Evolutionary conservation across 768 basidiomycete species (phyloP).

Genomic region (Leucocoprinus birnbaumii): DNA sequence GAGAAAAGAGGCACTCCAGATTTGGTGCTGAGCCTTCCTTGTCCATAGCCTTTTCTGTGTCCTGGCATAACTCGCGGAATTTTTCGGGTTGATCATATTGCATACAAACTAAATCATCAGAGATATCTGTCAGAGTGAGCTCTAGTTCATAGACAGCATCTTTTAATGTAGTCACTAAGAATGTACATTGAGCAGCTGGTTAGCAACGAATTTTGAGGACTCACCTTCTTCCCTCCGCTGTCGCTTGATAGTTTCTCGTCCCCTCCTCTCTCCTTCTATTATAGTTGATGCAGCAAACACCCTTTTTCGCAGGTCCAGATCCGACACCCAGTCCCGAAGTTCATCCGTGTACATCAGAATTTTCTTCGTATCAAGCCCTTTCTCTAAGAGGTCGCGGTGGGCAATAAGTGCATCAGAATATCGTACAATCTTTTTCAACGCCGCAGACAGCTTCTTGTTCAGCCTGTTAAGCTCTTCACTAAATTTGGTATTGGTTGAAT

Average conservation of each 20-base stretch:
- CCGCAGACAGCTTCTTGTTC: neutral
- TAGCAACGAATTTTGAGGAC: neutral
- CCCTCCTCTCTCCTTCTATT: neutral
- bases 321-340: conserved; percentile 13
- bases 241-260: neutral
- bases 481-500: conserved; percentile 3
- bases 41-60: conserved; percentile 6
- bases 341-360: conserved; percentile 13
- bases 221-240: conserved; percentile 3
- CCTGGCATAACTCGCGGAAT: neutral
- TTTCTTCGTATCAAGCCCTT: conserved; percentile 11
- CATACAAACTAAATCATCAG: conserved; percentile 5
- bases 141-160: conserved; percentile 1
- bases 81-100: neutral
- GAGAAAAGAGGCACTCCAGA: neutral
- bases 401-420: conserved; percentile 12
- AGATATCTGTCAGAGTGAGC: conserved; percentile 8
- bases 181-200: neutral
- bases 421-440: conserved; percentile 1
- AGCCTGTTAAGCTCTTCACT: conserved; percentile 3
- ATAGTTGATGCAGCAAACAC: neutral
- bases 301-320: conserved; percentile 11
- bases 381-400: conserved; percentile 1
- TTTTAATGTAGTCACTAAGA: neutral
- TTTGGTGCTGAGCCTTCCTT: neutral